A percentile compares a stretch with the other conserved stretches of the same genome.
These are phyloP conservation scores for Senecio squalidus DNA, from an alignment of 140 eudicot species.

Conservation along the genomic window DNA sequence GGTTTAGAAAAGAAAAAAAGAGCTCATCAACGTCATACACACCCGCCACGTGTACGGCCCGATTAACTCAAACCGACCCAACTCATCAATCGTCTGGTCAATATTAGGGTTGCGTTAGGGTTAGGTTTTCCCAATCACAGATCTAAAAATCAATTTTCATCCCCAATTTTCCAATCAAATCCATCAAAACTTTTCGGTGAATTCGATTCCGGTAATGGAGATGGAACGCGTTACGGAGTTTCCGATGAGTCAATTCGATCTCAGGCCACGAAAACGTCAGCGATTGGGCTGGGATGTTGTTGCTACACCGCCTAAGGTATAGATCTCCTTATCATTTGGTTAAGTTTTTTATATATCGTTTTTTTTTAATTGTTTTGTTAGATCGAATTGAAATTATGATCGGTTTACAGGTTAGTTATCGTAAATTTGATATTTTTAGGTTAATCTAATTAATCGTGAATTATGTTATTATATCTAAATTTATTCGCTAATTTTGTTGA, in stretches of 20 bases:
- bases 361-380: slow-evolving; percentile 6
- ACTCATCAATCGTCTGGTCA: slow-evolving; percentile 25
- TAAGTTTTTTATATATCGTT: not conserved
- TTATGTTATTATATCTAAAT: no score
- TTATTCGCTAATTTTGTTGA: no score
- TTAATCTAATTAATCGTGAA: no score
- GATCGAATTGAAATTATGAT: slow-evolving; percentile 24
- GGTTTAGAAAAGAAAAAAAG: not conserved
- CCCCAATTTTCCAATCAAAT: not conserved
- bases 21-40: slow-evolving; percentile 13
- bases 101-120: slow-evolving; percentile 39
- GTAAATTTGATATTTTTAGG: no score
- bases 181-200: not conserved
- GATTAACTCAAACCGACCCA: slow-evolving; percentile 26
- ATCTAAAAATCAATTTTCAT: slow-evolving; percentile 16
- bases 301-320: slow-evolving; percentile 62
- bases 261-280: slow-evolving; percentile 66
- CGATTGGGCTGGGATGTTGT: slow-evolving; percentile 89
- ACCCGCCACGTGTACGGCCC: slow-evolving; percentile 45
- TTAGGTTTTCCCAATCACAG: slow-evolving; percentile 14
- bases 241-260: slow-evolving; percentile 60
- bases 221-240: slow-evolving; percentile 81
- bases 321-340: slow-evolving; percentile 3
- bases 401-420: slow-evolving; percentile 9
- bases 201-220: slow-evolving; percentile 48